A percentile compares a stretch with the other conserved stretches of the same genome.
phyloP scores from a whole-genome alignment of 176 grass and related monocot genomes.

The Triticum monococcum region DNA sequence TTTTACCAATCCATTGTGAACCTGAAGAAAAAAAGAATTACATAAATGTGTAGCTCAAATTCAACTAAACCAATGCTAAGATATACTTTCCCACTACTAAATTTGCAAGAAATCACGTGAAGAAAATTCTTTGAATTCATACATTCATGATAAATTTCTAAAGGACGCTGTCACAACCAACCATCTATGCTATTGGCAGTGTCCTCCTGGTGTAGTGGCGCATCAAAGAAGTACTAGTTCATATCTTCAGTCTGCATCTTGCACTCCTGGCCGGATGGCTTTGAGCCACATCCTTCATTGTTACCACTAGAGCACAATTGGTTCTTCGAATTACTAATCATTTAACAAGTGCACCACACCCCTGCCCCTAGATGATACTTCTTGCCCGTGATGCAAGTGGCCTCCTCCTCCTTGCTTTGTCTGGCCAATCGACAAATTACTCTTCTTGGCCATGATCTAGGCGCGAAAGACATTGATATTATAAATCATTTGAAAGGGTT shows the following conservation, averaged over 20 bases:
- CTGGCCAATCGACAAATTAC: no score
- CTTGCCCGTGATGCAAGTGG: no score
- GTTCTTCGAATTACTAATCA: background rate
- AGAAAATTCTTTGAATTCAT: background rate
- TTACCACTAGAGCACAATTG: background rate
- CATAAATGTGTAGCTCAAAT: background rate
- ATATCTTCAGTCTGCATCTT: constrained; percentile 33
- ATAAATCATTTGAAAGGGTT: no score
- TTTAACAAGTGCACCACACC: background rate
- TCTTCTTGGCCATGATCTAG: no score
- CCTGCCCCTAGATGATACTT: background rate
- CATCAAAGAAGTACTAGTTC: constrained; percentile 29
- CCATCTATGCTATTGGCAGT: constrained; percentile 29
- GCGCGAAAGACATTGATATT: no score
- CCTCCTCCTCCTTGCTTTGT: background rate
- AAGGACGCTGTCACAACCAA: background rate
- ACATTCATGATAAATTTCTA: background rate
- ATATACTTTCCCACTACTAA: background rate
- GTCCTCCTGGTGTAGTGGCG: constrained; percentile 25
- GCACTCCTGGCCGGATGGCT: background rate
- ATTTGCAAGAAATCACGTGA: background rate
- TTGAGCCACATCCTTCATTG: background rate
- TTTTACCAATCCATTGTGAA: background rate
- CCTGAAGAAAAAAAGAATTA: constrained; percentile 6
- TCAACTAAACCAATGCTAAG: background rate